Evolutionary conservation across 192 early-diverging fungal species (phyloP).

Genomic region (Haplosporangium gracile): DNA sequence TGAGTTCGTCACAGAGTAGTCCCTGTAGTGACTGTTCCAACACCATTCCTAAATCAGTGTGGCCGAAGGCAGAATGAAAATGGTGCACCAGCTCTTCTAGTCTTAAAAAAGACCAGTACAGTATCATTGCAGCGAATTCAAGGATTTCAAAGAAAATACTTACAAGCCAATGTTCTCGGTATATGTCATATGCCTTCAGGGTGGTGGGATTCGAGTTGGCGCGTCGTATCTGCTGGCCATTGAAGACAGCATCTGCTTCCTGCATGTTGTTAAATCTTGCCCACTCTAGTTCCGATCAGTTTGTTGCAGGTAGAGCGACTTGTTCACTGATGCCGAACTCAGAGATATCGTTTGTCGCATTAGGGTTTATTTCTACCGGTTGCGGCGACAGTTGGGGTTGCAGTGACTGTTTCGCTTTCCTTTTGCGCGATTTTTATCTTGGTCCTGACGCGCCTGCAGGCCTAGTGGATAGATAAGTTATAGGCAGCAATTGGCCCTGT

Average conservation of each 20-base stretch:
- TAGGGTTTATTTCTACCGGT: no score
- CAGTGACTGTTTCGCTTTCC: neutral
- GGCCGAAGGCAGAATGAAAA: no score
- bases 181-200: slow-evolving; percentile 2
- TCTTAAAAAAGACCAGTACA: no score
- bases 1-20: slow-evolving; percentile 12
- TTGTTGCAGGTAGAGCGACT: neutral
- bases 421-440: neutral
- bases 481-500: neutral
- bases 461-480: neutral
- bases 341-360: no score
- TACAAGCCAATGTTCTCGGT: slow-evolving; percentile 9
- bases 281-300: slow-evolving; percentile 2
- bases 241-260: slow-evolving; percentile 3
- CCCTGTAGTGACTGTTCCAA: neutral
- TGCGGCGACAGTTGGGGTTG: neutral
- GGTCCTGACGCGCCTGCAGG: neutral
- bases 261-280: slow-evolving; percentile 1
- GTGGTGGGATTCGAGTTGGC: neutral
- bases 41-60: slow-evolving; percentile 10
- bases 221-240: neutral
- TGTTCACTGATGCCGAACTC: neutral
- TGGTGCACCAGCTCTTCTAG: neutral
- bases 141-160: neutral
- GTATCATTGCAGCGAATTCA: neutral